phyloP scores from a whole-genome alignment of 75 land plant genomes.

The Sequoiadendron giganteum region DNA sequence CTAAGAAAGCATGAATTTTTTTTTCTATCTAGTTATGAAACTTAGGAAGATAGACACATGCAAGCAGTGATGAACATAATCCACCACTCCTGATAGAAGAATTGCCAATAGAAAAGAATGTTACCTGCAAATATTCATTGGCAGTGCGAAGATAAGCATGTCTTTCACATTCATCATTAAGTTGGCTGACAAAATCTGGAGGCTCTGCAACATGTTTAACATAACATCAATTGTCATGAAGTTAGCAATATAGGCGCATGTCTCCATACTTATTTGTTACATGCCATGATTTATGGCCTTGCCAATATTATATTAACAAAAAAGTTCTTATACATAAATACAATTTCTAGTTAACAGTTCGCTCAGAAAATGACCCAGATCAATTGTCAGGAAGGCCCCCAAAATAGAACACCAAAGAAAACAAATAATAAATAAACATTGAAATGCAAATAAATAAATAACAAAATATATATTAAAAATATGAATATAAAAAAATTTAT shows the following conservation, averaged over 20 bases:
- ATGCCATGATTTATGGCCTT: not conserved
- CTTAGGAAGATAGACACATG: not conserved
- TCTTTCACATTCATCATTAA: constrained; percentile 3
- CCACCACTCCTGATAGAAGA: not conserved
- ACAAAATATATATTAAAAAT: too few relatives aligned
- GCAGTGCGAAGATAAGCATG: constrained; percentile 3
- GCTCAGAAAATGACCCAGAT: too few relatives aligned
- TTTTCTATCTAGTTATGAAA: not conserved
- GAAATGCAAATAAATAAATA: too few relatives aligned
- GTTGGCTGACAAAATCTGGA: not conserved
- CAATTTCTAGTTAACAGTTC: too few relatives aligned
- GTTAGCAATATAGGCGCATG: not conserved
- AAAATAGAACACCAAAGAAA: too few relatives aligned
- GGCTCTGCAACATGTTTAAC: constrained; percentile 1
- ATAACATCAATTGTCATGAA: not conserved
- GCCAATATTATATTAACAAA: not conserved
- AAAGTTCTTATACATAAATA: not conserved
- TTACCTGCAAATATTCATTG: constrained; percentile 5
- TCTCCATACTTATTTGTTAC: not conserved
- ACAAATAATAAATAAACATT: too few relatives aligned
- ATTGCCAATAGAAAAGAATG: not conserved
- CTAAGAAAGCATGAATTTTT: not conserved
- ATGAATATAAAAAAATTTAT: too few relatives aligned
- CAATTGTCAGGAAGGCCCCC: too few relatives aligned
- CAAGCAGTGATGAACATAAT: not conserved